Evolutionary conservation across 2,329 filamentous ascomycete species (phyloP).

Genomic region (Fusarium devonianum): DNA sequence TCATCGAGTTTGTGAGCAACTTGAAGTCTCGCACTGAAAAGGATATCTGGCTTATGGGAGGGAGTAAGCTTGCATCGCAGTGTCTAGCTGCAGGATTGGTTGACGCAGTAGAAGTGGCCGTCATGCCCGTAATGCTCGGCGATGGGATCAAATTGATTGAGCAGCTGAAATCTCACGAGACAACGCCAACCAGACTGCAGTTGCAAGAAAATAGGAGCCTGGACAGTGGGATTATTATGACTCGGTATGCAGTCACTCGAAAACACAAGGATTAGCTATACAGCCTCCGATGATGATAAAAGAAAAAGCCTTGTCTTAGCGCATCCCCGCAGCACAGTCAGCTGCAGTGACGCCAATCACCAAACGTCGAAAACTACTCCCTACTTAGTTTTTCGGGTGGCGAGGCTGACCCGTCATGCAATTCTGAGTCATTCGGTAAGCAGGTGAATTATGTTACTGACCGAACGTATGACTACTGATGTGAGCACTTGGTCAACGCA

Average conservation of each 20-base stretch:
- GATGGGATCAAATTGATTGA: slow-evolving; percentile 37
- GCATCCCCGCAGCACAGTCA: too few species aligned
- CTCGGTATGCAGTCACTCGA: slow-evolving; percentile 20
- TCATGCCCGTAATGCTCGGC: slow-evolving; percentile 38
- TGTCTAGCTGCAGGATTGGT: slow-evolving; percentile 43
- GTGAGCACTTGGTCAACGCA: too few species aligned
- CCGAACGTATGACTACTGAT: too few species aligned
- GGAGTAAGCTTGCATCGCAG: slow-evolving; percentile 40
- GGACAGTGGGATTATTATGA: slow-evolving; percentile 35
- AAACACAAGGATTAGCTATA: too few species aligned
- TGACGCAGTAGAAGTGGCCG: slow-evolving; percentile 42
- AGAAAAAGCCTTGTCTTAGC: too few species aligned
- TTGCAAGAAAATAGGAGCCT: slow-evolving; percentile 19
- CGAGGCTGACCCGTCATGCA: neutral
- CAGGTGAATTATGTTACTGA: too few species aligned
- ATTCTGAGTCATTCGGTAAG: slow-evolving; percentile 13
- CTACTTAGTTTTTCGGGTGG: too few species aligned
- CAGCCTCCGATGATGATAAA: too few species aligned
- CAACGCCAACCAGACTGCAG: slow-evolving; percentile 11
- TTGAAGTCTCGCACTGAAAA: slow-evolving; percentile 34
- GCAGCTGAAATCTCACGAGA: neutral
- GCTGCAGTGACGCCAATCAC: slow-evolving; percentile 10
- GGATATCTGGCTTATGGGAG: slow-evolving; percentile 50
- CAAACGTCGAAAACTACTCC: neutral
- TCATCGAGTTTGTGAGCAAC: slow-evolving; percentile 27